Evolutionary conservation across 2,329 filamentous ascomycete species (phyloP).

Genomic region (Penicillium hordei): DNA sequence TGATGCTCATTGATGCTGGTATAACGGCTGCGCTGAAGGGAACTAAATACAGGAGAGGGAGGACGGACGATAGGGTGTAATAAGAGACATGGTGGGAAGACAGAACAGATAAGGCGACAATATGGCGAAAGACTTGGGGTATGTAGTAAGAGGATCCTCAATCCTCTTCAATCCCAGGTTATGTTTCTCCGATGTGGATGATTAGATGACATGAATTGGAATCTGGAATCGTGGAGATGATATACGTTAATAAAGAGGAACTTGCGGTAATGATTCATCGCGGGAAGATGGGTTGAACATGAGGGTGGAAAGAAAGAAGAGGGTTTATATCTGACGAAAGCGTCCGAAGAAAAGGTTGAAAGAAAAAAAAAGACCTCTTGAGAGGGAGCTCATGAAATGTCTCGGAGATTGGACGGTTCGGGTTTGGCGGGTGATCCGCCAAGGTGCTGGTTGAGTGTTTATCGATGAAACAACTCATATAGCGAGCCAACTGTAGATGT

Average conservation of each 20-base stretch:
- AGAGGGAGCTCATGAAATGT: not conserved
- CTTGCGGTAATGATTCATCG: not conserved
- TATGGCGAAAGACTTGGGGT: not conserved
- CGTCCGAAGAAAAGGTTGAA: not conserved
- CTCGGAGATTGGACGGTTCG: not conserved
- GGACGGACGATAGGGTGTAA: conserved; percentile 10
- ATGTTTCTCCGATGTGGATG: conserved; percentile 9
- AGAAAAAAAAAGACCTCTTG: not conserved
- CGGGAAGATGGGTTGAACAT: not conserved
- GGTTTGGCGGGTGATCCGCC: not conserved
- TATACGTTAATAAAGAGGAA: conserved; percentile 9
- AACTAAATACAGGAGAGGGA: conserved; percentile 25
- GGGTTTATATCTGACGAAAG: not conserved
- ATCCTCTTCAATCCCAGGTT: conserved; percentile 4
- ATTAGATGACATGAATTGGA: conserved; percentile 10
- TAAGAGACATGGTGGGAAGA: conserved; percentile 8
- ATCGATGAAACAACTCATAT: not conserved
- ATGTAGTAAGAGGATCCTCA: conserved; percentile 2
- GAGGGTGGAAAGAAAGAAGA: not conserved
- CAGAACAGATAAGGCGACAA: conserved; percentile 13
- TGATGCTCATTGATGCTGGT: conserved; percentile 31
- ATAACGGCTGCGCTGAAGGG: conserved; percentile 31
- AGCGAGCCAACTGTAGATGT: not conserved
- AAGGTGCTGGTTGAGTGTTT: not conserved
- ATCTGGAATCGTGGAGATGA: conserved; percentile 4